Conservation (phyloP, 495 filamentous ascomycete species). For the Rusavskia elegans region DNA sequence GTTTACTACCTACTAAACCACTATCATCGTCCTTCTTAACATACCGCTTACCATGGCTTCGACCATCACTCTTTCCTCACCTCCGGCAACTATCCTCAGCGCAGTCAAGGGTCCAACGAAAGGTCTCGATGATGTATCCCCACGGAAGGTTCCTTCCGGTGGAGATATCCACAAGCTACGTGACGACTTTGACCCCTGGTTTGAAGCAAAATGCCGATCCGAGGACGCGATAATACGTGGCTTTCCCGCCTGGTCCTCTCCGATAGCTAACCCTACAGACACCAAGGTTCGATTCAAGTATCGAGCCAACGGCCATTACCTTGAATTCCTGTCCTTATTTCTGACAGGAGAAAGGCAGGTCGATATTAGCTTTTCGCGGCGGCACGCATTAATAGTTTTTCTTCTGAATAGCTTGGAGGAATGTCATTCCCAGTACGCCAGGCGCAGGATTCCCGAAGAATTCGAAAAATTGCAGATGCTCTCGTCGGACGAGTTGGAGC, state of each 20-base stretch:
- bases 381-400: not conserved
- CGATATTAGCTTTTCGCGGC: not conserved
- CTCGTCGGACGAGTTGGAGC: not conserved
- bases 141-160: no score
- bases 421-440: not conserved
- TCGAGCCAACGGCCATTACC: not conserved
- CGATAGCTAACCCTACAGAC: not conserved
- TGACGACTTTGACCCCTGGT: no score
- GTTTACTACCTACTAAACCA: no score
- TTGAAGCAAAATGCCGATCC: no score
- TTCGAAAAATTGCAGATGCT: not conserved
- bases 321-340: not conserved
- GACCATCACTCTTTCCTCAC: no score
- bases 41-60: no score
- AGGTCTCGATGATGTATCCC: no score
- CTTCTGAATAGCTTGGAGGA: not conserved
- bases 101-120: no score
- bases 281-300: not conserved
- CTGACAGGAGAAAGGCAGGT: not conserved
- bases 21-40: no score
- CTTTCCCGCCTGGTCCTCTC: not conserved
- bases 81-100: no score
- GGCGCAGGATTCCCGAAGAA: not conserved
- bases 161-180: no score
- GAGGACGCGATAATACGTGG: not conserved